Conservation (phyloP, 441 rosid species). For the Kokia cookei region DNA sequence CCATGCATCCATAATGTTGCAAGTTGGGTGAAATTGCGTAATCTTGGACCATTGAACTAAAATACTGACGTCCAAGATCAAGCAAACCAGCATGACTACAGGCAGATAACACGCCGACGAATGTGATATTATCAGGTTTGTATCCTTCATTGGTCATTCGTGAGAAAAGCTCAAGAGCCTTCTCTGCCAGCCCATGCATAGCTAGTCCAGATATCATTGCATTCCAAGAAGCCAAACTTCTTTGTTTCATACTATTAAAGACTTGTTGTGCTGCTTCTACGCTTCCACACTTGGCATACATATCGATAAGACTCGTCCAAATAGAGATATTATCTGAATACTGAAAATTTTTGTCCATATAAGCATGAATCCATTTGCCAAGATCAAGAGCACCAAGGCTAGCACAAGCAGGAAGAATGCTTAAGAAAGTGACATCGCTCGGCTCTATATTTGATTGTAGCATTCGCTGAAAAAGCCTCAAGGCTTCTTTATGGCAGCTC, state of each 20-base stretch:
- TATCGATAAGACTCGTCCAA: constrained; percentile 64
- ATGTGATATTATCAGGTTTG: constrained; percentile 62
- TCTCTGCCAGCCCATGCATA: constrained; percentile 56
- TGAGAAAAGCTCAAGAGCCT: constrained; percentile 49
- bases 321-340: constrained; percentile 24
- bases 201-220: constrained; percentile 81
- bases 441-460: constrained; percentile 42
- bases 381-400: constrained; percentile 61
- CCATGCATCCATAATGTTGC: constrained; percentile 77
- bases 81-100: constrained; percentile 65
- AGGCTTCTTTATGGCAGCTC: constrained; percentile 49
- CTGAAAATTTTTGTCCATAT: constrained; percentile 43
- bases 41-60: constrained; percentile 39
- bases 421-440: constrained; percentile 60
- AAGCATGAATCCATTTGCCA: constrained; percentile 80
- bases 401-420: constrained; percentile 71
- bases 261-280: constrained; percentile 52
- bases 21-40: constrained; percentile 44
- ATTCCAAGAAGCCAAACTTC: constrained; percentile 64
- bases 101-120: constrained; percentile 65
- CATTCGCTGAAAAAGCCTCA: constrained; percentile 54
- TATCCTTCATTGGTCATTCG: constrained; percentile 42
- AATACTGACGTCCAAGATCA: constrained; percentile 52
- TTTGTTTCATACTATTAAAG: constrained; percentile 25
- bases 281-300: constrained; percentile 78